Evolutionary conservation across 2,329 filamentous ascomycete species (phyloP).

Genomic region (Fusarium transvaalense): DNA sequence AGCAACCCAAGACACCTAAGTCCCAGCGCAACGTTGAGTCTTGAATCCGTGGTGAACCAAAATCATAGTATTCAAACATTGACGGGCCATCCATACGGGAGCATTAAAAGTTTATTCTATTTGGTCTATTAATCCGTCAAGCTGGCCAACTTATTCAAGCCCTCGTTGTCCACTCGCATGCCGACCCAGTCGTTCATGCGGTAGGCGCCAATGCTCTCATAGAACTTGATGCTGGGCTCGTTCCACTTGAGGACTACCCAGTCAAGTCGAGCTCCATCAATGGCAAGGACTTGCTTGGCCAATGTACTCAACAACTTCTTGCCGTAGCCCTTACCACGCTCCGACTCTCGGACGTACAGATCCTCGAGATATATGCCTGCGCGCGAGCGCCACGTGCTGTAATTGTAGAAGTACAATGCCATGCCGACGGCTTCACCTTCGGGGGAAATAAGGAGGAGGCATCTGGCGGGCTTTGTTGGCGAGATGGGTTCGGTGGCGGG

Average conservation of each 20-base stretch:
- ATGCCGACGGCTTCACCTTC: conserved; percentile 72
- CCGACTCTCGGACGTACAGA: conserved; percentile 80
- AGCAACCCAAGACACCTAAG: conserved; percentile 27
- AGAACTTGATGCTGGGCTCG: conserved; percentile 88
- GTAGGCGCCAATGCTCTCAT: conserved; percentile 76
- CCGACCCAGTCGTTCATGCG: conserved; percentile 79
- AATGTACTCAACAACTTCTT: conserved; percentile 79
- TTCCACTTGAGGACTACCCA: conserved; percentile 97
- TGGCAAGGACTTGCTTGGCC: conserved; percentile 81
- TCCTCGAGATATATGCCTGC: conserved; percentile 95
- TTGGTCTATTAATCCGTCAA: conserved; percentile 50
- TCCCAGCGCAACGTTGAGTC: conserved; percentile 28
- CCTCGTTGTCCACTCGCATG: conserved; percentile 79
- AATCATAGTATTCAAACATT: conserved; percentile 1
- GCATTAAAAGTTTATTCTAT: conserved; percentile 5
- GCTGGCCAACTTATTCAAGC: conserved; percentile 69
- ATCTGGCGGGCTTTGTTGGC: conserved; percentile 75
- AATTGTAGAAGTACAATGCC: conserved; percentile 95
- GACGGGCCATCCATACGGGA: not conserved
- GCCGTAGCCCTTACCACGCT: conserved; percentile 83
- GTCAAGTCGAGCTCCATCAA: conserved; percentile 81
- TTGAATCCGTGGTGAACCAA: not conserved
- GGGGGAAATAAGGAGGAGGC: conserved; percentile 73
- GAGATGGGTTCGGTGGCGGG: conserved; percentile 67
- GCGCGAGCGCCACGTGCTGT: conserved; percentile 90